Evolutionary conservation across 1,284 basidiomycete species (phyloP).

Genomic region (Pseudomicrostroma phylloplanum): DNA sequence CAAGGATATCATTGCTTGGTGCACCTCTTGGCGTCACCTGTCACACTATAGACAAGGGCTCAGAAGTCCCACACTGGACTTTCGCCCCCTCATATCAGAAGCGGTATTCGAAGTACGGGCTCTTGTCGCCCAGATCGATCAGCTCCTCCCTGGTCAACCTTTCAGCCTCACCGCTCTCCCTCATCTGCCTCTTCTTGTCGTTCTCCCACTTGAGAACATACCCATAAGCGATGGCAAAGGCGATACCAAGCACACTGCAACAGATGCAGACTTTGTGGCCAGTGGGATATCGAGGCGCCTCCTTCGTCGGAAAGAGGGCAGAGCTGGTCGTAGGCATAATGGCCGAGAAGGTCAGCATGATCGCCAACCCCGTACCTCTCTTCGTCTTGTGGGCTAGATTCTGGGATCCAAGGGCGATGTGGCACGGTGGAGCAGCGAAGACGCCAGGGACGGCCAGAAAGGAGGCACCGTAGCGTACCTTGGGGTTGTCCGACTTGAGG

Average conservation of each 20-base stretch:
- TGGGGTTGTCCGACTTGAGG: constrained; percentile 20
- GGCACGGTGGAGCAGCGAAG: constrained; percentile 30
- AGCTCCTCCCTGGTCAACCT: constrained; percentile 21
- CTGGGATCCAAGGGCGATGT: constrained; percentile 28
- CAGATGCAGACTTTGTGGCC: not conserved
- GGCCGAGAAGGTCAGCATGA: constrained; percentile 17
- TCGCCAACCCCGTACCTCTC: constrained; percentile 30
- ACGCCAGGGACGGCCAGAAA: constrained; percentile 31
- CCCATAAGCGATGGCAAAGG: not conserved
- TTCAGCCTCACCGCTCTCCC: constrained; percentile 28
- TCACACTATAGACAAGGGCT: too few species aligned
- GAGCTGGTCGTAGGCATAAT: not conserved
- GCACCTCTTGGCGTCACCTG: too few species aligned
- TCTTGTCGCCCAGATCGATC: constrained; percentile 30
- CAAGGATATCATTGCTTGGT: too few species aligned
- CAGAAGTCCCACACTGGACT: too few species aligned
- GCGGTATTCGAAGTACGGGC: constrained; percentile 34
- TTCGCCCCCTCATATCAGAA: constrained; percentile 15
- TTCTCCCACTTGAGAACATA: constrained; percentile 12
- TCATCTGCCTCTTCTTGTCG: constrained; percentile 25
- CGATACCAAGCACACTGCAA: not conserved
- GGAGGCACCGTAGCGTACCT: constrained; percentile 31
- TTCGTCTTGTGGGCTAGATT: constrained; percentile 34
- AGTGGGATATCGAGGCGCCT: not conserved
- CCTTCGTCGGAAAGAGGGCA: not conserved